Evolutionary conservation across 441 rosid genomes (phyloP).

Genomic region (Flueggea neowawraea): DNA sequence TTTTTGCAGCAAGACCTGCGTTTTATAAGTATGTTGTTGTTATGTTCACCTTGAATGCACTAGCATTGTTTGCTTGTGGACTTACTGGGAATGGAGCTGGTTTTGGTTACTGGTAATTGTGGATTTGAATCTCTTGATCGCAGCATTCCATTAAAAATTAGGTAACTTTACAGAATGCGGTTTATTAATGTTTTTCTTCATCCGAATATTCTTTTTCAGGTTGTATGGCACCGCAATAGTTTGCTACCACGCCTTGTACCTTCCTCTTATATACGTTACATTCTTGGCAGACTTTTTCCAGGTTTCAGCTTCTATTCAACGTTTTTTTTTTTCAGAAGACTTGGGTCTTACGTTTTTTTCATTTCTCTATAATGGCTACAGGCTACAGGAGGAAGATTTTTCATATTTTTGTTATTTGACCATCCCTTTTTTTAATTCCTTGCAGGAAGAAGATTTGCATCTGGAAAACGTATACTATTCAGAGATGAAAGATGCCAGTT

Average conservation of each 20-base stretch:
- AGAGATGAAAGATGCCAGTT: conserved; percentile 95
- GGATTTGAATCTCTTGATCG: background rate
- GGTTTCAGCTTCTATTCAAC: conserved; percentile 28
- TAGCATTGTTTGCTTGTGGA: conserved; percentile 59
- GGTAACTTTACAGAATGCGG: background rate
- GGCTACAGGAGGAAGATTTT: background rate
- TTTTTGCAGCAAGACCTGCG: conserved; percentile 79
- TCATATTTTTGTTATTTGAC: background rate
- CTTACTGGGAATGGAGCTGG: conserved; percentile 56
- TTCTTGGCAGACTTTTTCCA: conserved; percentile 93
- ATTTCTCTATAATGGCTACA: background rate
- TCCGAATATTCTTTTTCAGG: conserved; percentile 41
- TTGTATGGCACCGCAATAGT: conserved; percentile 58
- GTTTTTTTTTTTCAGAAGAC: background rate
- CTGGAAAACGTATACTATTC: conserved; percentile 88
- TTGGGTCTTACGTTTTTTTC: background rate
- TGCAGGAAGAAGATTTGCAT: conserved; percentile 79
- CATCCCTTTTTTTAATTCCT: conserved; percentile 5
- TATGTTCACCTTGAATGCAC: conserved; percentile 64
- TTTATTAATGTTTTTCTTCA: conserved; percentile 6
- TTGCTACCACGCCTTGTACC: conserved; percentile 82
- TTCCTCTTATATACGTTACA: conserved; percentile 75
- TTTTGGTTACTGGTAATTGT: conserved; percentile 76
- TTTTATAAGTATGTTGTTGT: conserved; percentile 66
- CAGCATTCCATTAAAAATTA: background rate